A percentile compares a stretch with the other conserved stretches of the same genome.
These are phyloP conservation scores for Cyclotella choctawhatcheeana DNA, from an alignment of 108 stramenopile genomes.

Conservation along the genomic window DNA sequence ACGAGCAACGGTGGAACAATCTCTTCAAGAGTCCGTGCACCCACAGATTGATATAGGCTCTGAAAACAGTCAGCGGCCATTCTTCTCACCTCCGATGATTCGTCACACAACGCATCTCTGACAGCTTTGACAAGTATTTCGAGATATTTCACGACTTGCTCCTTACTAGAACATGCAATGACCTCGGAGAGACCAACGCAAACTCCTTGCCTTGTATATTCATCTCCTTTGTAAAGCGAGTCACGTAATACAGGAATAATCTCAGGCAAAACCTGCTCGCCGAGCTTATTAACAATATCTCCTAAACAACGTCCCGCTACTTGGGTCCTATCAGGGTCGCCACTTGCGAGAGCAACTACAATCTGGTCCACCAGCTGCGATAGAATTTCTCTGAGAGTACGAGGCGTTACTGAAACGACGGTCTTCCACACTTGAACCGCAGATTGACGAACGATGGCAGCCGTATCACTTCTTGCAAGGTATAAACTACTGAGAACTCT, in stretches of 20 bases:
- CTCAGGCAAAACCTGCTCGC: conserved; percentile 95
- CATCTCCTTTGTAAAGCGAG: conserved; percentile 85
- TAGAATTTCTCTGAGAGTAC: conserved; percentile 94
- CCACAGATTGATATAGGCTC: conserved; percentile 89
- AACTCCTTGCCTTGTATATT: conserved; percentile 86
- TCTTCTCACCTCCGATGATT: conserved; percentile 74
- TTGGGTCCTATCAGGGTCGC: conserved; percentile 88
- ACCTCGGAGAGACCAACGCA: conserved; percentile 97
- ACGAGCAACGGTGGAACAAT: conserved; percentile 94
- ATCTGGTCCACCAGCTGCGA: conserved; percentile 87
- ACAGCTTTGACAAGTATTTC: conserved; percentile 93
- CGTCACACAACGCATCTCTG: conserved; percentile 94
- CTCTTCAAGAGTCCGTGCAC: conserved; percentile 88
- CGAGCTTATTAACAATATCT: conserved; percentile 96
- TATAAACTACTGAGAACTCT: conserved; percentile 93
- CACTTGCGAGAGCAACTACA: conserved; percentile 83
- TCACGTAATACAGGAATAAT: conserved; percentile 95
- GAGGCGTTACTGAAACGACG: conserved; percentile 94
- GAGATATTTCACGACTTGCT: conserved; percentile 91
- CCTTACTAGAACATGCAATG: conserved; percentile 86
- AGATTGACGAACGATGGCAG: conserved; percentile 89
- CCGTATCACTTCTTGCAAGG: conserved; percentile 90
- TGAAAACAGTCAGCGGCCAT: conserved; percentile 97
- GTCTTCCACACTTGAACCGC: conserved; percentile 99
- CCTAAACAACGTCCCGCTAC: conserved; percentile 96